Evolutionary conservation across 176 grass and related monocot species (phyloP).

Genomic region (Oryza officinalis): DNA sequence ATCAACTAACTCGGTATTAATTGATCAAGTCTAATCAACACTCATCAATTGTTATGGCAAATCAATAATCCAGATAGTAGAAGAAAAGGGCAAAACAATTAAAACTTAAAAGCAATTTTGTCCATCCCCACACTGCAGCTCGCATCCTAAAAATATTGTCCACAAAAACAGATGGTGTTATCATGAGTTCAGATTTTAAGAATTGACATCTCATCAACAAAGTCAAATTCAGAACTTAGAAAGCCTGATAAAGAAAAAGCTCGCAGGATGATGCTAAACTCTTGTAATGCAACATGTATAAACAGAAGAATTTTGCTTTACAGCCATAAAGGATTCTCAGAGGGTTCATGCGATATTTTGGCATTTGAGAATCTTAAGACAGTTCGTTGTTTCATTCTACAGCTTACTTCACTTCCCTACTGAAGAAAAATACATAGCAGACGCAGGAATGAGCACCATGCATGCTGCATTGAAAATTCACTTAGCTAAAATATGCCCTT

Average conservation of each 20-base stretch:
- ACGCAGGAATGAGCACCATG: not conserved
- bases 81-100: not conserved
- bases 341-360: not conserved
- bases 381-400: not conserved
- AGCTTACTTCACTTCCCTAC: not conserved
- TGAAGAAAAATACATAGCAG: not conserved
- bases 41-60: not conserved
- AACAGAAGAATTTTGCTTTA: not conserved
- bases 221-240: constrained; percentile 1
- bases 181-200: constrained; percentile 5
- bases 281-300: not conserved
- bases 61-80: constrained; percentile 11
- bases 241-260: not conserved
- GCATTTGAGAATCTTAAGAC: not conserved
- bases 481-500: no score
- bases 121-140: not conserved
- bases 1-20: not conserved
- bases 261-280: not conserved
- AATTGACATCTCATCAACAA: not conserved
- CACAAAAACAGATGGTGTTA: not conserved
- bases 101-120: not conserved
- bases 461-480: not conserved
- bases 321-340: not conserved
- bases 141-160: not conserved
- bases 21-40: not conserved